Conservation (phyloP, 2,329 filamentous ascomycete species). For the Cladosporium austrohemisphaericum region DNA sequence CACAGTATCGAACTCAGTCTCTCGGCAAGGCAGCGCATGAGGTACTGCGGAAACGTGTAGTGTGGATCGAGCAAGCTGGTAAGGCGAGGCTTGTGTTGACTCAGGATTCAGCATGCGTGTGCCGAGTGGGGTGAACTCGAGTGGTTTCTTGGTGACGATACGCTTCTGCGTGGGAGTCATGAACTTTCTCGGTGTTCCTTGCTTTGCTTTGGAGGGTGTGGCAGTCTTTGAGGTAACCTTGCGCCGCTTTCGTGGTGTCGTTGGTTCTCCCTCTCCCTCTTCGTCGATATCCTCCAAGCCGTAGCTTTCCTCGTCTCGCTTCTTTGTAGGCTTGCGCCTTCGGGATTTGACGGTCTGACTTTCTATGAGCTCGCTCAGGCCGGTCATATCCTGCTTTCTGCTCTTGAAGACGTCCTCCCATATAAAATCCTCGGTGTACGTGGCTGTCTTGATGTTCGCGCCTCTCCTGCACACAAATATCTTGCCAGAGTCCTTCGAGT, state of each 20-base stretch:
- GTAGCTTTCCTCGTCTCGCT: slow-evolving; percentile 43
- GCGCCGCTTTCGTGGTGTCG: slow-evolving; percentile 46
- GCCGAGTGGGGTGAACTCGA: slow-evolving; percentile 94
- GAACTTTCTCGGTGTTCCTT: slow-evolving; percentile 51
- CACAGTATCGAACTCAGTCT: slow-evolving; percentile 85
- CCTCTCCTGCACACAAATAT: slow-evolving; percentile 86
- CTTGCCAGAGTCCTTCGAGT: slow-evolving; percentile 72
- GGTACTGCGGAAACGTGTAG: slow-evolving; percentile 94
- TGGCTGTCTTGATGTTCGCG: slow-evolving; percentile 82
- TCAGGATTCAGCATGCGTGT: slow-evolving; percentile 76
- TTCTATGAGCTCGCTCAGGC: slow-evolving; percentile 65
- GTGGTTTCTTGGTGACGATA: slow-evolving; percentile 75
- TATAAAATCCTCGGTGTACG: slow-evolving; percentile 84
- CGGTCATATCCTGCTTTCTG: slow-evolving; percentile 58
- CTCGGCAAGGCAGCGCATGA: slow-evolving; percentile 81
- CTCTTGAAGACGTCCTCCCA: slow-evolving; percentile 83
- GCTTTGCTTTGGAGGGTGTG: slow-evolving; percentile 42
- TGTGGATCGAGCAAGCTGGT: slow-evolving; percentile 81
- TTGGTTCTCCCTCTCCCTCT: slow-evolving; percentile 35
- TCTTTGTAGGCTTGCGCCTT: slow-evolving; percentile 40
- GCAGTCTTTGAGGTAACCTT: slow-evolving; percentile 46
- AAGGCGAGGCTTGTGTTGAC: slow-evolving; percentile 76
- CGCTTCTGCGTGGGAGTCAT: slow-evolving; percentile 63
- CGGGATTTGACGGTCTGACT: slow-evolving; percentile 69
- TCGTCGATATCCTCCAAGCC: slow-evolving; percentile 39